These are phyloP conservation scores for Globisporangium uncinulatum DNA, from an alignment of 352 stramenopile species.

Conservation along the genomic window DNA sequence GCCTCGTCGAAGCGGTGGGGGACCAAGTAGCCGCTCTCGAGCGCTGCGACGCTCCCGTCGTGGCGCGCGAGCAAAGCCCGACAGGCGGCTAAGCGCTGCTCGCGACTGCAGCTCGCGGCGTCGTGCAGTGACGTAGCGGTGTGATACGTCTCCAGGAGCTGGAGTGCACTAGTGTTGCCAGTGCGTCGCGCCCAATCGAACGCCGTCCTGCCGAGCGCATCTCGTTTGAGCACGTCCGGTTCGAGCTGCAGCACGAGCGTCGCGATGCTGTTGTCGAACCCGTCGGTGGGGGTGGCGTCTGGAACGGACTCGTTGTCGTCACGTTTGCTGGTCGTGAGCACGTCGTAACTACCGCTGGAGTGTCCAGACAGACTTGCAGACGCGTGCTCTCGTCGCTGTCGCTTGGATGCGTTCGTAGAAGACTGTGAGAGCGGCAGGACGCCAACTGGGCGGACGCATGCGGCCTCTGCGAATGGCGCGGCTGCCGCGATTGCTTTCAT, in stretches of 20 bases:
- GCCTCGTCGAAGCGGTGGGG: conserved; percentile 36
- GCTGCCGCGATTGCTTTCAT: conserved; percentile 70
- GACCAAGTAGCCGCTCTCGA: conserved; percentile 24
- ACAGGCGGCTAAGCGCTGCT: conserved; percentile 32
- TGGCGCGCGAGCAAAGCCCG: conserved; percentile 29
- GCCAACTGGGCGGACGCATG: neutral
- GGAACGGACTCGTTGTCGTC: neutral
- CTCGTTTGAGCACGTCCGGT: conserved; percentile 34
- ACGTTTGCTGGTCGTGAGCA: neutral
- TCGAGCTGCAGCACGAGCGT: conserved; percentile 29
- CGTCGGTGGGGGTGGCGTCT: neutral
- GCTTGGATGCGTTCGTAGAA: neutral
- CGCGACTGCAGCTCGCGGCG: conserved; percentile 24
- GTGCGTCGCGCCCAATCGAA: conserved; percentile 62
- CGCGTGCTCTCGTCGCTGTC: neutral
- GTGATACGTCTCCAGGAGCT: conserved; percentile 32
- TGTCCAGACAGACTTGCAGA: neutral
- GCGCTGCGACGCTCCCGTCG: conserved; percentile 19
- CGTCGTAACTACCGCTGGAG: neutral
- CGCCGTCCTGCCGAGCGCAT: conserved; percentile 46
- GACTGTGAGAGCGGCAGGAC: neutral
- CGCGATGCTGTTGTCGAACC: conserved; percentile 54
- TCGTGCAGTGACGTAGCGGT: conserved; percentile 26
- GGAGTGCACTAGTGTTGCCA: conserved; percentile 27
- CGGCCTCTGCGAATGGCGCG: conserved; percentile 16